phyloP scores from a whole-genome alignment of 208 protist genomes.

The Leishmania turanica region DNA sequence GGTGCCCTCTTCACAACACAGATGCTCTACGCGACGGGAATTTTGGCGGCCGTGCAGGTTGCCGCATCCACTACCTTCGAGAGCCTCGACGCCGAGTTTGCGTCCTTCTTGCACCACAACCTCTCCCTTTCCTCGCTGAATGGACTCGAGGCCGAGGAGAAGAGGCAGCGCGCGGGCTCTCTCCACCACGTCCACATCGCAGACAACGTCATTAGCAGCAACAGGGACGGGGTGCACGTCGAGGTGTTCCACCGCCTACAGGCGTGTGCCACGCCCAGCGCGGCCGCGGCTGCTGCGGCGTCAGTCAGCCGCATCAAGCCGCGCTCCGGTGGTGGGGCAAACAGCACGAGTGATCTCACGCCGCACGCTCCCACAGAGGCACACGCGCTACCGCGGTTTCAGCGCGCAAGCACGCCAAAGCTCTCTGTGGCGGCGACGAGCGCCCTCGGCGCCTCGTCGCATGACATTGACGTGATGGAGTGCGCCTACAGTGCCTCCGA shows the following conservation, averaged over 20 bases:
- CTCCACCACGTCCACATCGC: slow-evolving; percentile 46
- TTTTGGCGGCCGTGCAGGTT: slow-evolving; percentile 37
- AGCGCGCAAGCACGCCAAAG: not conserved
- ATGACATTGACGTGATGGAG: slow-evolving; percentile 22
- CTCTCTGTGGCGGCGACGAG: not conserved
- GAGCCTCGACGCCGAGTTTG: slow-evolving; percentile 21
- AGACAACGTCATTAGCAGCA: slow-evolving; percentile 43
- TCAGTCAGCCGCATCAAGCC: not conserved
- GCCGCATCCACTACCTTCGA: slow-evolving; percentile 23
- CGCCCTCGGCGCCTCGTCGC: not conserved
- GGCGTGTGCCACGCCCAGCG: slow-evolving; percentile 3
- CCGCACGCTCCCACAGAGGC: not conserved
- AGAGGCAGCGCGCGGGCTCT: slow-evolving; percentile 35
- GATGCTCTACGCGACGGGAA: slow-evolving; percentile 37
- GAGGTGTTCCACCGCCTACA: slow-evolving; percentile 49
- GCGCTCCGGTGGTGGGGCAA: not conserved
- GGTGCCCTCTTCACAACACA: slow-evolving; percentile 45
- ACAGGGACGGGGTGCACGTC: slow-evolving; percentile 43
- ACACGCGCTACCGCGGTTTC: not conserved
- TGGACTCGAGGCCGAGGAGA: not conserved
- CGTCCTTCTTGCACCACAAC: slow-evolving; percentile 28
- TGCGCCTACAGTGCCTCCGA: slow-evolving; percentile 16
- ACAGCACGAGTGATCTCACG: not conserved
- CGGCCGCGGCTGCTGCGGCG: not conserved
- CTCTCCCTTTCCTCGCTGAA: slow-evolving; percentile 19